Evolutionary conservation across 2,329 filamentous ascomycete species (phyloP).

Genomic region (Botryosphaeria dothidea): DNA sequence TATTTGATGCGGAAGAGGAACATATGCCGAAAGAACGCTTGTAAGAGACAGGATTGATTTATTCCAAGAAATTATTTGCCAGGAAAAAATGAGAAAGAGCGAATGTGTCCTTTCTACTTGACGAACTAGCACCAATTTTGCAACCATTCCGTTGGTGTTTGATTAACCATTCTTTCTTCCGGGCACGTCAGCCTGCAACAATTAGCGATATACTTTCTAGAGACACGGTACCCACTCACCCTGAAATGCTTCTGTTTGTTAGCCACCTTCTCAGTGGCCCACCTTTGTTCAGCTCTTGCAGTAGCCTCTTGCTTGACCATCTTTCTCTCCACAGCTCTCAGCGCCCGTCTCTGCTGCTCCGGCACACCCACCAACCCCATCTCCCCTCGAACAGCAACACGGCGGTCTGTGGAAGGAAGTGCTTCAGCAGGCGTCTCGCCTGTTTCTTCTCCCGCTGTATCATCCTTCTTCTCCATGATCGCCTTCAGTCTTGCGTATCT

Average conservation of each 20-base stretch:
- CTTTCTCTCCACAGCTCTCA: constrained; percentile 25
- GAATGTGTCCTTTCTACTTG: no score
- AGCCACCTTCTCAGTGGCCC: constrained; percentile 21
- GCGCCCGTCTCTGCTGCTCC: constrained; percentile 22
- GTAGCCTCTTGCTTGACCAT: constrained; percentile 24
- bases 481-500: constrained; percentile 6
- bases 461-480: neutral
- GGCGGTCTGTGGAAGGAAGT: constrained; percentile 19
- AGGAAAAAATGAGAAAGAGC: no score
- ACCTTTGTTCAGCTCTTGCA: constrained; percentile 21
- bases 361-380: constrained; percentile 25
- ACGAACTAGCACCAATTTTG: no score
- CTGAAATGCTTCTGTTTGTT: constrained; percentile 24
- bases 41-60: no score
- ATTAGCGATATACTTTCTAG: no score
- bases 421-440: constrained; percentile 19
- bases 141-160: no score
- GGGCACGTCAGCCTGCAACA: neutral
- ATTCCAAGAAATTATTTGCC: no score
- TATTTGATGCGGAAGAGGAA: no score
- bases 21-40: no score
- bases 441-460: neutral
- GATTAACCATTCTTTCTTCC: neutral
- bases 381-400: constrained; percentile 25
- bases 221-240: no score